phyloP scores from a whole-genome alignment of 495 filamentous ascomycete genomes.

The Aspergillus asperescens region DNA sequence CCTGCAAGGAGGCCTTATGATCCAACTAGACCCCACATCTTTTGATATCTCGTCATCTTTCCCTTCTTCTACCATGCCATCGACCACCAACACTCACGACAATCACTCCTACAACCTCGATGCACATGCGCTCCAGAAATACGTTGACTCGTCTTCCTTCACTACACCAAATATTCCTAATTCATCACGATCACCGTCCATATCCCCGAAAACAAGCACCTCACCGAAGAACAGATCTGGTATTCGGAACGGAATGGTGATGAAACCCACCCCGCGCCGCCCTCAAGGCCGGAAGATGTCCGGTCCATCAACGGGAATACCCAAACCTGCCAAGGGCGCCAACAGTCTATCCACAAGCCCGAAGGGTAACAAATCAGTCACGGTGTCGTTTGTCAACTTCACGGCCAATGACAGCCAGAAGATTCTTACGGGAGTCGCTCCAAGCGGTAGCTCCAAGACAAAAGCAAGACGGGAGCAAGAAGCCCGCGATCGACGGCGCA shows the following conservation, averaged over 20 bases:
- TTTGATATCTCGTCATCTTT: conserved; percentile 35
- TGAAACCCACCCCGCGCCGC: conserved; percentile 28
- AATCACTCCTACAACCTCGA: conserved; percentile 18
- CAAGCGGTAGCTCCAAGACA: conserved; percentile 85
- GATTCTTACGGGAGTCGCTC: conserved; percentile 87
- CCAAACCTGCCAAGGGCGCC: conserved; percentile 31
- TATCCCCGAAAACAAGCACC: conserved; percentile 32
- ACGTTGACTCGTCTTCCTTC: conserved; percentile 27
- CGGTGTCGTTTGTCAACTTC: conserved; percentile 82
- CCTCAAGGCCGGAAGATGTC: conserved; percentile 36
- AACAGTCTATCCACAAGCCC: conserved; percentile 25
- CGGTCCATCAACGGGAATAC: conserved; percentile 30
- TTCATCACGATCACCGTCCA: conserved; percentile 34
- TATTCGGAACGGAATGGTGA: conserved; percentile 17
- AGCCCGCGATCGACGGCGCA: conserved; percentile 70
- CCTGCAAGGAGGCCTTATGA: conserved; percentile 45
- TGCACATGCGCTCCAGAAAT: conserved; percentile 24
- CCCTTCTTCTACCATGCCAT: conserved; percentile 25
- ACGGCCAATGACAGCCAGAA: conserved; percentile 74
- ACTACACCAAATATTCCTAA: conserved; percentile 25
- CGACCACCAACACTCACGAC: conserved; percentile 16
- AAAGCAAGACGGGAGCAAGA: conserved; percentile 86
- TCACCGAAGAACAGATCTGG: conserved; percentile 24
- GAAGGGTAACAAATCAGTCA: conserved; percentile 36
- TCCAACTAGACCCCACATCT: conserved; percentile 37